Base-by-base conservation (phyloP, 2,329 filamentous ascomycete genomes). In the Scedosporium aurantiacum region DNA sequence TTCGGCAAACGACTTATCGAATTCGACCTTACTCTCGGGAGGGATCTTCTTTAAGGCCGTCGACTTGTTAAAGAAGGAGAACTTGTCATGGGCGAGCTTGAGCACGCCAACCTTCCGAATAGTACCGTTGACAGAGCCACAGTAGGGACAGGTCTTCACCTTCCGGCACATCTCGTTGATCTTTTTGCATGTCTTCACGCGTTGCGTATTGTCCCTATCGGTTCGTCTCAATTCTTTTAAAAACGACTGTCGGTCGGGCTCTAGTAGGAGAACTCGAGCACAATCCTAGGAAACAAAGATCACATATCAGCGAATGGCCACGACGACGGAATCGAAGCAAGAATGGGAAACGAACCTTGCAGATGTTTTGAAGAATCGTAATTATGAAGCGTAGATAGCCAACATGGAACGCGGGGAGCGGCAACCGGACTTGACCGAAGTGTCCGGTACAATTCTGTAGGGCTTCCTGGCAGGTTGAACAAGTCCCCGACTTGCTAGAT, bases 301-400 rank as follows among this genome's bases (percentile, higher is more conserved):
- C 32, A 37, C 21, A 32, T 57, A 6, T 56, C 25, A 40, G 27
- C 57, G 32, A 56, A 25, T 50, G 61, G 27, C 10, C 52, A n/a
- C 16, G 25, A 50, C 61, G 7, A 60, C 62, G 63, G 37, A 8
- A 58, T n/a, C 57, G 47, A 61, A 41, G 32, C 32, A 37, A 37
- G 32, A 37, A 37, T 21, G 37, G 52, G 6, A 25, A 16, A 16
- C 57, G 7, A 59, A 81, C 75, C 70, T 96, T 99, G 85, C 94
- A 99, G 66, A 99, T 95, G 69, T 94, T 89, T 72, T 97, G 92
- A 25, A 99, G 80, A 61, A 96, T 92, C 54, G 87, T 87, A 70
- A 96, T 93, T 65, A 94, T 91, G 72, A 95, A 91, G 71, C 91
- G 94, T 68, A 99, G 83, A 71, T 97, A 99, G 43, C 94, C 94